phyloP scores from a whole-genome alignment of 306 rosid species.

The Gastrolobium villosum region DNA sequence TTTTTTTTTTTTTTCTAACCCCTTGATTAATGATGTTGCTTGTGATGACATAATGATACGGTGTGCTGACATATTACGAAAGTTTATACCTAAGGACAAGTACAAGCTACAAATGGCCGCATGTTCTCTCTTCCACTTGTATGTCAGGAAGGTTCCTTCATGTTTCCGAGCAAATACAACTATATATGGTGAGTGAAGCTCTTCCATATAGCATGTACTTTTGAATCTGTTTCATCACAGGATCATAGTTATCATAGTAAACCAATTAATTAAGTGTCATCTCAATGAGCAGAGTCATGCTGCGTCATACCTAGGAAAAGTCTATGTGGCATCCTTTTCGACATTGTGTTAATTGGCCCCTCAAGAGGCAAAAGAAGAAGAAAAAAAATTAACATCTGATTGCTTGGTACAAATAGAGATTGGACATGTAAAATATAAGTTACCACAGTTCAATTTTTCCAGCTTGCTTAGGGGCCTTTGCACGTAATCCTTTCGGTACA shows the following conservation, averaged over 20 bases:
- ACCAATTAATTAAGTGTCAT: constrained; percentile 39
- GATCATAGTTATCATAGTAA: constrained; percentile 44
- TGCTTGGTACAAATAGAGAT: constrained; percentile 9
- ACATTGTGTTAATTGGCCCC: constrained; percentile 44
- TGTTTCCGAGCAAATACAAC: constrained; percentile 52
- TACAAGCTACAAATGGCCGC: constrained; percentile 47
- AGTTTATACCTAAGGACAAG: constrained; percentile 45
- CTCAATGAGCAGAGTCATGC: constrained; percentile 45
- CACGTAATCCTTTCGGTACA: constrained; percentile 51
- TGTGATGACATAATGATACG: constrained; percentile 56
- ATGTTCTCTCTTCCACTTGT: constrained; percentile 49
- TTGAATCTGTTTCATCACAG: constrained; percentile 32
- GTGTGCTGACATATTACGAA: constrained; percentile 42
- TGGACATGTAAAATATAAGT: constrained; percentile 11
- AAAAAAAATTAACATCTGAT: constrained; percentile 24
- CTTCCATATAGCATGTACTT: constrained; percentile 41
- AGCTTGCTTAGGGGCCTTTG: constrained; percentile 46
- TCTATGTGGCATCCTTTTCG: constrained; percentile 48
- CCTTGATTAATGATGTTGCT: constrained; percentile 47
- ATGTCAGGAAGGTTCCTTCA: constrained; percentile 63
- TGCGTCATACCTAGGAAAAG: constrained; percentile 43
- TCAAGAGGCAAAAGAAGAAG: constrained; percentile 41
- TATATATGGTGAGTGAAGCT: not conserved
- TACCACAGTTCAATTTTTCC: constrained; percentile 39
- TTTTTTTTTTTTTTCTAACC: not conserved